Conservation (phyloP, 768 basidiomycete species). For the Mycena rosella region DNA sequence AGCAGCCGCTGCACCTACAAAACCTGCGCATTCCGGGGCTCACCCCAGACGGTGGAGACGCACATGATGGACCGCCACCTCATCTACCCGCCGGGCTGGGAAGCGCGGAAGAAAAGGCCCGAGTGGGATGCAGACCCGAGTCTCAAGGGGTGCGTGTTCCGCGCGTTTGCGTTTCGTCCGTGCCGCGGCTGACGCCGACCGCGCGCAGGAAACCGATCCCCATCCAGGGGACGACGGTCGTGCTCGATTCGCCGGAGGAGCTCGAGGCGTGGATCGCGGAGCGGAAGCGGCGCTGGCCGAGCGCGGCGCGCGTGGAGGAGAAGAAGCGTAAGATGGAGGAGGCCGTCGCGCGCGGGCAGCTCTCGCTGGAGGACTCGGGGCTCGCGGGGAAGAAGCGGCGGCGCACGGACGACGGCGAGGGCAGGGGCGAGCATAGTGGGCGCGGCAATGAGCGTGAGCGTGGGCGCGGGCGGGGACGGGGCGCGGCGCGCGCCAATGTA, state of each 20-base stretch:
- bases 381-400: conserved; percentile 58
- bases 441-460: neutral
- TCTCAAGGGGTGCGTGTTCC: conserved; percentile 72
- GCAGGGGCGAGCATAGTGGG: neutral
- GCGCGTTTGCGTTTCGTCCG: neutral
- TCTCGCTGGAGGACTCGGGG: conserved; percentile 62
- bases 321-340: conserved; percentile 86
- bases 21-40: conserved; percentile 78
- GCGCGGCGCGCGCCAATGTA: neutral
- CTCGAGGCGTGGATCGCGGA: conserved; percentile 90
- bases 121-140: conserved; percentile 90
- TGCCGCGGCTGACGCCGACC: neutral
- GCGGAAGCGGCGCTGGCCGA: conserved; percentile 90
- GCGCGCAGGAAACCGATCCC: conserved; percentile 74
- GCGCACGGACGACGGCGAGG: conserved; percentile 45
- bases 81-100: conserved; percentile 83
- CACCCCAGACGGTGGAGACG: conserved; percentile 76
- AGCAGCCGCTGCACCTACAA: conserved; percentile 69
- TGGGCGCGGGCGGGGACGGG: conserved; percentile 45
- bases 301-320: conserved; percentile 73
- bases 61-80: conserved; percentile 95
- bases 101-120: conserved; percentile 61
- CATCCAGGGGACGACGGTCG: conserved; percentile 84
- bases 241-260: conserved; percentile 85
- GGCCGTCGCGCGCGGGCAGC: conserved; percentile 84